Evolutionary conservation across 495 filamentous ascomycete species (phyloP).

Genomic region (Filosporella fistucella): DNA sequence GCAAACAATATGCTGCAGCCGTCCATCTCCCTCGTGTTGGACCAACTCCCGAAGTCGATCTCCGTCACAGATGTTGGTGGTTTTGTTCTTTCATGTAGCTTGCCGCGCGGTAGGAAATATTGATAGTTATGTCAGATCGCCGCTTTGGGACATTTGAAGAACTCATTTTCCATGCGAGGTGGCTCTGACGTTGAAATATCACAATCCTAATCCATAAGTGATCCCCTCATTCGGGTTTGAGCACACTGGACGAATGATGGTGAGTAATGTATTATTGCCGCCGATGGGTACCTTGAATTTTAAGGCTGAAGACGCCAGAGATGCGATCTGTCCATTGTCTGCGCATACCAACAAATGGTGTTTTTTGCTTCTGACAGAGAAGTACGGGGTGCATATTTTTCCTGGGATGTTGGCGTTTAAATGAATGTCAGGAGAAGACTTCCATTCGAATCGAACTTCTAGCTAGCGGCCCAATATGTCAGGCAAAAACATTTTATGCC

Average conservation of each 20-base stretch:
- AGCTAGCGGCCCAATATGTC: no score
- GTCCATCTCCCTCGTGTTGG: background rate
- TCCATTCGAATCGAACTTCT: no score
- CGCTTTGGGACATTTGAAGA: no score
- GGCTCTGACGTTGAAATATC: conserved; percentile 1
- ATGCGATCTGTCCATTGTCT: background rate
- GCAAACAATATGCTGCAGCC: background rate
- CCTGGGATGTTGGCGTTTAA: no score
- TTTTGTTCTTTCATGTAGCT: conserved; percentile 8
- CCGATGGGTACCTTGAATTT: conserved; percentile 1
- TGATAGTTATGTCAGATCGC: conserved; percentile 6
- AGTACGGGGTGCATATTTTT: background rate
- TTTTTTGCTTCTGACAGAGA: background rate
- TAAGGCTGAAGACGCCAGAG: background rate
- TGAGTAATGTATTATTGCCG: conserved; percentile 4
- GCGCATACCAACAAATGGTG: background rate
- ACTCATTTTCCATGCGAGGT: no score
- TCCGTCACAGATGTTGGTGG: background rate
- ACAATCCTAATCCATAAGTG: conserved; percentile 17
- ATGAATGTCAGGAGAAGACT: no score
- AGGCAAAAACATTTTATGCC: background rate
- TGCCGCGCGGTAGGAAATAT: conserved; percentile 24
- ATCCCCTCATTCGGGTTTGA: conserved; percentile 12
- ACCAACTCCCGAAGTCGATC: background rate
- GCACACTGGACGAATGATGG: background rate